phyloP scores from a whole-genome alignment of 192 early-diverging fungal species.

The Coemansia sp. region DNA sequence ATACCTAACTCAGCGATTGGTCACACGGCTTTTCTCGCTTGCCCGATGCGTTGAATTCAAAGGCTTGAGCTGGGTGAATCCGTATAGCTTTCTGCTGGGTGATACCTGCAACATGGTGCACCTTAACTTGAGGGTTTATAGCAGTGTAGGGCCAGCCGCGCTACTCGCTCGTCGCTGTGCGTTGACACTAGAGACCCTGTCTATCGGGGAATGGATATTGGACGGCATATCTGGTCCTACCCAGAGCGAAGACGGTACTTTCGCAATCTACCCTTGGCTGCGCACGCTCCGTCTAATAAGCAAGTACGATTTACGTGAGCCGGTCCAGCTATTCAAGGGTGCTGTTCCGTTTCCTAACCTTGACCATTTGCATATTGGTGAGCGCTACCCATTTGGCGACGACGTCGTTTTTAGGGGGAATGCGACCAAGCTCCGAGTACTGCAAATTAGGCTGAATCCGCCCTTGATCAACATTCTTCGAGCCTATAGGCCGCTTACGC shows the following conservation, averaged over 20 bases:
- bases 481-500: background rate
- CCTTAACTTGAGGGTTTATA: background rate
- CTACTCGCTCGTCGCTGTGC: background rate
- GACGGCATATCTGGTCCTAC: background rate
- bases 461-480: background rate
- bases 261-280: background rate
- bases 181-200: background rate
- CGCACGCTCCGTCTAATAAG: background rate
- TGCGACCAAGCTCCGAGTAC: background rate
- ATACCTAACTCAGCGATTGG: background rate
- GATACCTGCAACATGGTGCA: background rate
- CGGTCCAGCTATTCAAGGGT: background rate
- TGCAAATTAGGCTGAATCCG: background rate
- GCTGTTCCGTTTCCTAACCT: background rate
- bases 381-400: background rate
- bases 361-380: background rate
- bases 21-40: background rate
- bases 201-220: background rate
- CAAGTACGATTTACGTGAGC: background rate
- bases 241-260: background rate
- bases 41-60: background rate
- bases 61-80: background rate
- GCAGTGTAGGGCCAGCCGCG: background rate
- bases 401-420: background rate
- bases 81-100: background rate